phyloP scores from a whole-genome alignment of 2,329 filamentous ascomycete species.

The Microsporum ferrugineum region DNA sequence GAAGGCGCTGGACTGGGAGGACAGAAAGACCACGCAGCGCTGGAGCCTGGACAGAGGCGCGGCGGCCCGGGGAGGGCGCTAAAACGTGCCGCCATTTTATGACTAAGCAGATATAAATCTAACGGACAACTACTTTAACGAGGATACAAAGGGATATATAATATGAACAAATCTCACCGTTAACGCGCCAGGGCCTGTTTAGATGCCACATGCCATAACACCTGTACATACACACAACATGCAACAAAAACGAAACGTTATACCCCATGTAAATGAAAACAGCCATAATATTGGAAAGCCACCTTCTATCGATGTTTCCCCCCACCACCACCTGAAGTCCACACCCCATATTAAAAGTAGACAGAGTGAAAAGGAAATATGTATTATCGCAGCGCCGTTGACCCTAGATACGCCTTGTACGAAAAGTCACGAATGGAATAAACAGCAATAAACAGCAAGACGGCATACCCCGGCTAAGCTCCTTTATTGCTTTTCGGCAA shows the following conservation, averaged over 20 bases:
- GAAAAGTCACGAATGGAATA: background rate
- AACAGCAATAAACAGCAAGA: background rate
- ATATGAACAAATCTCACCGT: background rate
- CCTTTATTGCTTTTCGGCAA: background rate
- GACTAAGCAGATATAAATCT: background rate
- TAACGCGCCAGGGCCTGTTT: background rate
- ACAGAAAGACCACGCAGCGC: conserved; percentile 5
- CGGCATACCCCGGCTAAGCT: background rate
- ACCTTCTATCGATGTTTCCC: background rate
- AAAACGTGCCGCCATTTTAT: background rate
- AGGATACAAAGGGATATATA: background rate
- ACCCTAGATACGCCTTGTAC: background rate
- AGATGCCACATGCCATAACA: background rate
- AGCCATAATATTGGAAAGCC: background rate
- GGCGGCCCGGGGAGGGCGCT: background rate
- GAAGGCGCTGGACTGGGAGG: conserved; percentile 10
- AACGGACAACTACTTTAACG: background rate
- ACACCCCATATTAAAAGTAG: background rate
- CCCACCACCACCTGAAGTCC: background rate
- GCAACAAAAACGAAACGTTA: background rate
- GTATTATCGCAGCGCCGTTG: background rate
- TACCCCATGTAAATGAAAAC: background rate
- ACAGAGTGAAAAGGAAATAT: background rate
- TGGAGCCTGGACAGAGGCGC: background rate
- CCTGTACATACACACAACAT: conserved; percentile 1